Conservation (phyloP, 176 grass and related monocot species). For the Aegilops umbellulata region DNA sequence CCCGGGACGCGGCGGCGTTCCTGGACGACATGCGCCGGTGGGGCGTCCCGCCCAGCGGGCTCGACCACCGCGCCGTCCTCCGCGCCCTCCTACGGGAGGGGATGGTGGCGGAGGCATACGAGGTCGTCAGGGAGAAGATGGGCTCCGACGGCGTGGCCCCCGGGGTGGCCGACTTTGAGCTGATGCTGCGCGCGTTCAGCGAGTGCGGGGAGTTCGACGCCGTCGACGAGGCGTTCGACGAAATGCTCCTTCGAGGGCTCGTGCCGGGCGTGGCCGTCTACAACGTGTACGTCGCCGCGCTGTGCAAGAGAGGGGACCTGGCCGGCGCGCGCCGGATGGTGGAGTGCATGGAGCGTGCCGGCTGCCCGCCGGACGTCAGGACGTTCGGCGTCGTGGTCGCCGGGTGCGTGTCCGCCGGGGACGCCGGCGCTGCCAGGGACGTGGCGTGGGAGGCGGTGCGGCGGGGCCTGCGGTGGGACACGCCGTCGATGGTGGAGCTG, state of each 20-base stretch:
- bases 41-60: constrained; percentile 19
- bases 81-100: constrained; percentile 40
- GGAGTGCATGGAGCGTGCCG: constrained; percentile 59
- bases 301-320: constrained; percentile 47
- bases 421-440: constrained; percentile 37
- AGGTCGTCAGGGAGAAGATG: constrained; percentile 42
- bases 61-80: constrained; percentile 37
- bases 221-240: constrained; percentile 64
- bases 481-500: constrained; percentile 23
- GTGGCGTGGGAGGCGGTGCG: constrained; percentile 27
- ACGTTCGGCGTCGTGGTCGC: constrained; percentile 37
- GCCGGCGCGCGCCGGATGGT: constrained; percentile 51
- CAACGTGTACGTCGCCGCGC: constrained; percentile 39
- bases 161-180: constrained; percentile 29
- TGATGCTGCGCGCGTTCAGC: constrained; percentile 29
- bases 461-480: constrained; percentile 49
- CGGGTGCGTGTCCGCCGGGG: constrained; percentile 21
- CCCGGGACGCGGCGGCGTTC: constrained; percentile 29
- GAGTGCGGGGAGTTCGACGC: constrained; percentile 4
- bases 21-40: constrained; percentile 59
- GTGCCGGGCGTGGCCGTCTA: constrained; percentile 41
- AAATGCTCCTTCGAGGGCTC: constrained; percentile 63
- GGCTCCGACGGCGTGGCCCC: constrained; percentile 34
- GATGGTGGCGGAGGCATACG: constrained; percentile 46
- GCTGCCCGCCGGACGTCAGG: constrained; percentile 39